Conservation (phyloP, 1,139 yeast genomes). For the Yamadazyma friedrichii region DNA sequence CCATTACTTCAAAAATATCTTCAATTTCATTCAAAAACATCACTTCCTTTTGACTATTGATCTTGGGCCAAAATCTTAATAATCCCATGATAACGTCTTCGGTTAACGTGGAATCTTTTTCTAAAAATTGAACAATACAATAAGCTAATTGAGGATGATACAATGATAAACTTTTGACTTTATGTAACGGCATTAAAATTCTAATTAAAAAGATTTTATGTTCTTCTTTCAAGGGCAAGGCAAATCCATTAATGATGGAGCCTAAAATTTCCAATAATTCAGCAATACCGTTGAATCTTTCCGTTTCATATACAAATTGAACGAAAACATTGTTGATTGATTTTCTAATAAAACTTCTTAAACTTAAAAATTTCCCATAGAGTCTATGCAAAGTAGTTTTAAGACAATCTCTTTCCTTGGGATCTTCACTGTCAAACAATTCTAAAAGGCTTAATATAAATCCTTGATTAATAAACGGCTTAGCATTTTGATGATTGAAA, state of each 20-base stretch:
- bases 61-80: constrained; percentile 95
- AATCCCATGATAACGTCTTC: constrained; percentile 95
- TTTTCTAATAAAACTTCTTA: constrained; percentile 88
- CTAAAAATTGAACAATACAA: constrained; percentile 94
- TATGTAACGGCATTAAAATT: constrained; percentile 90
- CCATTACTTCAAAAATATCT: constrained; percentile 95
- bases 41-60: constrained; percentile 91
- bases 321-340: constrained; percentile 89
- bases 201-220: constrained; percentile 88
- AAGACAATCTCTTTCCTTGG: constrained; percentile 90
- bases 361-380: constrained; percentile 89
- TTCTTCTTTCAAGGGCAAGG: constrained; percentile 94
- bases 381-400: constrained; percentile 94
- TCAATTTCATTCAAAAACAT: constrained; percentile 95
- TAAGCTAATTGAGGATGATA: constrained; percentile 97
- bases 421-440: constrained; percentile 93
- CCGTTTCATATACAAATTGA: constrained; percentile 93
- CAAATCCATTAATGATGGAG: constrained; percentile 95
- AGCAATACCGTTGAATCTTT: constrained; percentile 92
- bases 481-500: constrained; percentile 90
- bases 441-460: constrained; percentile 81
- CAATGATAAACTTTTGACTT: constrained; percentile 80
- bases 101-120: constrained; percentile 86
- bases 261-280: constrained; percentile 94
- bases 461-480: constrained; percentile 88